These are phyloP conservation scores for Calycina herbarum DNA, from an alignment of 2,329 filamentous ascomycete genomes.

Conservation along the genomic window DNA sequence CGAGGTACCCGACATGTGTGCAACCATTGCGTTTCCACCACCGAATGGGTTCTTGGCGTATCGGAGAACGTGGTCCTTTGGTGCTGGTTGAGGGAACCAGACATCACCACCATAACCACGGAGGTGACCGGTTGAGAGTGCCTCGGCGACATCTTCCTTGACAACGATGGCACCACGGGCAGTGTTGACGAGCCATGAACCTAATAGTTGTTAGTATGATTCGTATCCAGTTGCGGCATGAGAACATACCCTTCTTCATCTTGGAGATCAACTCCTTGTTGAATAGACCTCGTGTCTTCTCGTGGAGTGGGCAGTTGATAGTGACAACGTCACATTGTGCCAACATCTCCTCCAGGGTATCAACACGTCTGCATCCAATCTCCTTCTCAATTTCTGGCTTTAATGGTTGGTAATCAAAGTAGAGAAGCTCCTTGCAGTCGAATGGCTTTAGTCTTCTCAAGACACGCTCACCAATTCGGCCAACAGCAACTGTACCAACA, in stretches of 20 bases:
- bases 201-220: constrained; percentile 46
- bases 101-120: constrained; percentile 86
- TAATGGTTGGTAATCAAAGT: constrained; percentile 99
- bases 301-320: constrained; percentile 99
- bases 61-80: constrained; percentile 88
- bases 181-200: constrained; percentile 97
- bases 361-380: constrained; percentile 90
- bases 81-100: constrained; percentile 93
- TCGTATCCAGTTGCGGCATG: constrained; percentile 60
- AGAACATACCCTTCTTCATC: constrained; percentile 96
- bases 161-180: constrained; percentile 98
- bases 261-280: constrained; percentile 98
- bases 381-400: constrained; percentile 83
- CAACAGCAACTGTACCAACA: constrained; percentile 95
- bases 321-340: constrained; percentile 95
- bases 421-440: constrained; percentile 98
- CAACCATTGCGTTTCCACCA: constrained; percentile 97
- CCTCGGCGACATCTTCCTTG: constrained; percentile 97
- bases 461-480: constrained; percentile 97
- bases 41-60: constrained; percentile 93
- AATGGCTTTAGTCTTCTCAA: constrained; percentile 94
- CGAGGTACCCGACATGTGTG: constrained; percentile 99
- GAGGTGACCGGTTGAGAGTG: constrained; percentile 87
- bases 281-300: constrained; percentile 94
- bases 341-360: constrained; percentile 88